Conservation (phyloP, 2,329 filamentous ascomycete species). For the Colletotrichum lupini region DNA sequence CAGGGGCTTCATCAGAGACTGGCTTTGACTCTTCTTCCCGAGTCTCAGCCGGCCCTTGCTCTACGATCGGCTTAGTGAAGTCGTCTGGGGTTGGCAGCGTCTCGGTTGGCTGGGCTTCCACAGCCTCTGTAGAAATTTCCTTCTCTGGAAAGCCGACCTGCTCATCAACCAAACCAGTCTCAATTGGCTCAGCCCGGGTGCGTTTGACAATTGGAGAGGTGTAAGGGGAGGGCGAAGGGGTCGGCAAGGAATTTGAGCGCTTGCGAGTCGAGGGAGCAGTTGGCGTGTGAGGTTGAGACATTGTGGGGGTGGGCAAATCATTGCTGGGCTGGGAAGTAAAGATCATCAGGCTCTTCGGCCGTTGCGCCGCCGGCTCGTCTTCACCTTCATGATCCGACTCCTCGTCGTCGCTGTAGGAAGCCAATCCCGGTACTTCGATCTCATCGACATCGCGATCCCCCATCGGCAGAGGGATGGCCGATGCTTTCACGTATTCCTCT, state of each 20-base stretch:
- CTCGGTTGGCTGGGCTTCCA: neutral
- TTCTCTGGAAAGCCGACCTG: conserved; percentile 13
- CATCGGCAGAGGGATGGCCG: conserved; percentile 76
- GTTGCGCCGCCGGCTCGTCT: conserved; percentile 43
- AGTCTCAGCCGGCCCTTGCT: neutral
- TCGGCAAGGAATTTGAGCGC: conserved; percentile 63
- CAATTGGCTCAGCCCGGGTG: conserved; percentile 14
- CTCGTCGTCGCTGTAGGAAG: conserved; percentile 71
- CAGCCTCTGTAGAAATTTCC: conserved; percentile 28
- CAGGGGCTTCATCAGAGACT: conserved; percentile 15
- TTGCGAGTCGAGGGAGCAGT: conserved; percentile 49
- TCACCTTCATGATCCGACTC: conserved; percentile 52
- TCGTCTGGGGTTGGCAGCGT: conserved; percentile 3
- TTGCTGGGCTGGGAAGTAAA: conserved; percentile 41
- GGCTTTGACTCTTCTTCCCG: neutral
- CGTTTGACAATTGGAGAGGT: conserved; percentile 35
- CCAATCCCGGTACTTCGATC: conserved; percentile 81
- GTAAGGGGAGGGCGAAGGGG: conserved; percentile 44
- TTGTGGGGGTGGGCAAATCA: conserved; percentile 46
- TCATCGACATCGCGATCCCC: conserved; percentile 77
- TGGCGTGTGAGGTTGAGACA: conserved; percentile 49
- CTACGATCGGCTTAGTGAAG: neutral
- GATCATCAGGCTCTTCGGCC: conserved; percentile 61
- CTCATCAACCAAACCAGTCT: neutral
- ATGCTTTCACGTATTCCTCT: conserved; percentile 59